Conservation (phyloP, 306 rosid species). For the Phaseolus lunatus region DNA sequence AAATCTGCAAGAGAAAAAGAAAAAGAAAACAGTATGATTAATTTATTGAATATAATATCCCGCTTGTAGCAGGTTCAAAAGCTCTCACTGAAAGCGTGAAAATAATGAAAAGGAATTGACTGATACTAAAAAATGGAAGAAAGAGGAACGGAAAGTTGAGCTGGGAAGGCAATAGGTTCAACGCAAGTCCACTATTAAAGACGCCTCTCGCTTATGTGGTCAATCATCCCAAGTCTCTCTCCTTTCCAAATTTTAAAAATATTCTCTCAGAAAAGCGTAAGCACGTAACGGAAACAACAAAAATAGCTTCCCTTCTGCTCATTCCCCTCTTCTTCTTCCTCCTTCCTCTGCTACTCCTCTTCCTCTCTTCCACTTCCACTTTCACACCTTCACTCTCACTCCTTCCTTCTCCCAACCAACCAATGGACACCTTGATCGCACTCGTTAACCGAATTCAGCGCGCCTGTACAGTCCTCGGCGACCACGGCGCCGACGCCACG, state of each 20-base stretch:
- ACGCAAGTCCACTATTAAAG: neutral
- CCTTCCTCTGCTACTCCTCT: slow-evolving; percentile 30
- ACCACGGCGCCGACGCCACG: slow-evolving; percentile 71
- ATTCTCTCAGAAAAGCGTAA: neutral
- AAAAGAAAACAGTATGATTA: too few species aligned
- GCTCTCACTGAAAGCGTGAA: too few species aligned
- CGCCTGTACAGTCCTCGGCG: slow-evolving; percentile 87
- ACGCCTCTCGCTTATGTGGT: slow-evolving; percentile 36
- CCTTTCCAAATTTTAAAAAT: slow-evolving; percentile 24
- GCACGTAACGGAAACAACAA: slow-evolving; percentile 41
- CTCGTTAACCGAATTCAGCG: slow-evolving; percentile 84
- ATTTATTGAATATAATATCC: too few species aligned
- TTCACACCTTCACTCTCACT: neutral
- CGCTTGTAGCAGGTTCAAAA: too few species aligned
- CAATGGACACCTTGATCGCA: slow-evolving; percentile 75
- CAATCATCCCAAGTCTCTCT: slow-evolving; percentile 2
- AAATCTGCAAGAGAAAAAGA: too few species aligned
- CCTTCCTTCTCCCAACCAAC: neutral
- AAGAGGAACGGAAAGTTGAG: slow-evolving; percentile 14
- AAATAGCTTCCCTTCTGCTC: slow-evolving; percentile 47
- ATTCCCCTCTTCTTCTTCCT: slow-evolving; percentile 2
- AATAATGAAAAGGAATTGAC: neutral
- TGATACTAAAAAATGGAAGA: neutral
- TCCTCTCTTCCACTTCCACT: slow-evolving; percentile 14
- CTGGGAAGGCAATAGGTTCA: neutral